Conservation (phyloP, 306 rosid species). For the Dicorynia guianensis region DNA sequence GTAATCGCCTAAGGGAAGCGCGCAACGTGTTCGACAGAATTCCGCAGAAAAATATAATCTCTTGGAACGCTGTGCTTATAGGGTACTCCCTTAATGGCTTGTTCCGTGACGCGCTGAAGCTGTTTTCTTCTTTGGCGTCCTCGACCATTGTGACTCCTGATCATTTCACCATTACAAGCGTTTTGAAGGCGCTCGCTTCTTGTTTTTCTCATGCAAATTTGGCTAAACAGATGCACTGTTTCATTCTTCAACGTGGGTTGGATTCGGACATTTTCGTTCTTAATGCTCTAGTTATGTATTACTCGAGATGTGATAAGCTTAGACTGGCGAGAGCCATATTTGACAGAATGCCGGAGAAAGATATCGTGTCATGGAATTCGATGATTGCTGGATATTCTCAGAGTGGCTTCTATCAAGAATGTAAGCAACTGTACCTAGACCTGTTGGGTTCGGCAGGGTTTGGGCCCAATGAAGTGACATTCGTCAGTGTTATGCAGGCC, state of each 20-base stretch:
- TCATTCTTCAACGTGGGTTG: slow-evolving; percentile 53
- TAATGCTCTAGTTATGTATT: slow-evolving; percentile 70
- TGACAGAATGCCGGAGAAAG: slow-evolving; percentile 61
- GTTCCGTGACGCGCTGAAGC: slow-evolving; percentile 55
- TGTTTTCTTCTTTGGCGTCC: slow-evolving; percentile 55
- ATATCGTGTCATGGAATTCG: slow-evolving; percentile 85
- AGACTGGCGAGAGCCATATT: slow-evolving; percentile 65
- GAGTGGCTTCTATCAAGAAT: slow-evolving; percentile 65
- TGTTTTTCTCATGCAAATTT: slow-evolving; percentile 34
- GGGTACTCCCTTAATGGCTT: slow-evolving; percentile 62
- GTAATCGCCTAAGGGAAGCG: slow-evolving; percentile 52
- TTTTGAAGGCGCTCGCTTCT: slow-evolving; percentile 65
- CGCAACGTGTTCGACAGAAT: slow-evolving; percentile 72
- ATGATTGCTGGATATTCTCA: slow-evolving; percentile 90
- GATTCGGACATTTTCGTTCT: slow-evolving; percentile 66
- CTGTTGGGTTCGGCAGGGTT: slow-evolving; percentile 52
- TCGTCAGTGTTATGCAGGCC: slow-evolving; percentile 79
- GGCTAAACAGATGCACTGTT: slow-evolving; percentile 66
- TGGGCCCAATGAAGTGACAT: slow-evolving; percentile 63
- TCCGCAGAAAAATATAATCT: slow-evolving; percentile 63
- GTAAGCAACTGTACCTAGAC: slow-evolving; percentile 66
- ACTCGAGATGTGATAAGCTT: slow-evolving; percentile 68
- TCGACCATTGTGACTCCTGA: slow-evolving; percentile 52
- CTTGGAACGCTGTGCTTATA: slow-evolving; percentile 81
- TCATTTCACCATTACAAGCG: slow-evolving; percentile 60